Base-by-base conservation (phyloP, 2,329 filamentous ascomycete genomes). In the Aaosphaeria pasadenensis region DNA sequence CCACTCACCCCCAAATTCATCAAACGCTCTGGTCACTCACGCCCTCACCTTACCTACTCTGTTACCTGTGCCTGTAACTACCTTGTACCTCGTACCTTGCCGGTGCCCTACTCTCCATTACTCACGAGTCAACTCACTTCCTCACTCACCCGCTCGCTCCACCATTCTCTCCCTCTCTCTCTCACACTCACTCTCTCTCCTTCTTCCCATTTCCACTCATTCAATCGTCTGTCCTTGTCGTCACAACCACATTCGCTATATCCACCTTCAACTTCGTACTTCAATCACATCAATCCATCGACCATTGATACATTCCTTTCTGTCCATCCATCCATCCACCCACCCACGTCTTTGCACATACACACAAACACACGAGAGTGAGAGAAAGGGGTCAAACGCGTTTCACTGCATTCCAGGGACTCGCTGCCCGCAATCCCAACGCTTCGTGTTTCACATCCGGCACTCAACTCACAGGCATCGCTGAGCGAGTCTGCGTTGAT, bases 381-480 rank as follows among this genome's bases (percentile, higher is more conserved):
- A 56, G 50, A 58, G 53, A 47, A 62, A 63, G 66, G 67, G 58
- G 56, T 56, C 55, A 58, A 53, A 61, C 60, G 47, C 56, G 56
- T 62, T 61, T 63, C 62, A 57, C 53, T 44, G 49, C 64, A 69
- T 68, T 69, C 65, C 63, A 62, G 59, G 57, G 55, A 58, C 53
- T 47, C 35, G 42, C 55, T 48, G 50, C 49, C 58, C 55, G 48
- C 57, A 51, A 57, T 55, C 63, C 64, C 63, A 62, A 67, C 67
- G 54, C 66, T 54, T 58, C 57, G 63, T 56, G 67, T 71, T 71
- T 70, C 67, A 62, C 60, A 59, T 50, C 54, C 55, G 49, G 49
- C 58, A 56, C n/a, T 24, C 17, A 24, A 24, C 49, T 57, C 50
- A 53, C 59, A 55, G 60, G 51, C 60, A 56, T 68, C 64, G 64